Evolutionary conservation across 305 asterid genomes (phyloP).

Genomic region (Fraxinus dipetala): DNA sequence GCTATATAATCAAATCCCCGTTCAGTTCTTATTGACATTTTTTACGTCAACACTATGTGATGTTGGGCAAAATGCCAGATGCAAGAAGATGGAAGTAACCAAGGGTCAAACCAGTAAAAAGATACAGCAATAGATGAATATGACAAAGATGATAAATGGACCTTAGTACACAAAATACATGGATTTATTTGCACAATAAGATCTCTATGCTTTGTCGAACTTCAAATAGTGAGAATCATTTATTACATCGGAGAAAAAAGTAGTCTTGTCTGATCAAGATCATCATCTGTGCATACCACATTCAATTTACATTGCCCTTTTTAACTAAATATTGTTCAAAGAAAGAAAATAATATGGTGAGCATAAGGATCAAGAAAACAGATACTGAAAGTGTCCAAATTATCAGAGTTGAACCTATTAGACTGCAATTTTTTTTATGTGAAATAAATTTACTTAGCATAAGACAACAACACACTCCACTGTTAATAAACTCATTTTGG

Average conservation of each 20-base stretch:
- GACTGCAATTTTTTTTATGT: constrained; percentile 17
- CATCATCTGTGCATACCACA: not conserved
- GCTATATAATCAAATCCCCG: not conserved
- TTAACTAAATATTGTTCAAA: not conserved
- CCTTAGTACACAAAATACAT: not conserved
- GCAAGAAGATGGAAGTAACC: not conserved
- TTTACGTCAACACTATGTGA: not conserved
- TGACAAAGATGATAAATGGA: not conserved
- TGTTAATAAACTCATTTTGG: not conserved
- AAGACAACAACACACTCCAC: constrained; percentile 14
- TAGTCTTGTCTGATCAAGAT: not conserved
- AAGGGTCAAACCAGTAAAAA: not conserved
- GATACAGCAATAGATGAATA: not conserved
- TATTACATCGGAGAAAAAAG: not conserved
- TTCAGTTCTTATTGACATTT: not conserved
- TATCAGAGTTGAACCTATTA: constrained; percentile 8
- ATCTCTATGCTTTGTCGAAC: not conserved
- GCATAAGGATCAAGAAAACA: not conserved
- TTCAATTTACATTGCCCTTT: not conserved
- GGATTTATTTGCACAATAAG: not conserved
- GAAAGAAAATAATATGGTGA: not conserved
- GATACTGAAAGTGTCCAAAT: not conserved
- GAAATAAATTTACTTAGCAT: constrained; percentile 15
- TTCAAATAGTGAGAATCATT: not conserved
- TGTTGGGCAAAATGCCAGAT: not conserved